Evolutionary conservation across 208 protist species (phyloP), one percentile per base, ranked within the genome.

Genomic region (Strigomonas culicis): DNA sequence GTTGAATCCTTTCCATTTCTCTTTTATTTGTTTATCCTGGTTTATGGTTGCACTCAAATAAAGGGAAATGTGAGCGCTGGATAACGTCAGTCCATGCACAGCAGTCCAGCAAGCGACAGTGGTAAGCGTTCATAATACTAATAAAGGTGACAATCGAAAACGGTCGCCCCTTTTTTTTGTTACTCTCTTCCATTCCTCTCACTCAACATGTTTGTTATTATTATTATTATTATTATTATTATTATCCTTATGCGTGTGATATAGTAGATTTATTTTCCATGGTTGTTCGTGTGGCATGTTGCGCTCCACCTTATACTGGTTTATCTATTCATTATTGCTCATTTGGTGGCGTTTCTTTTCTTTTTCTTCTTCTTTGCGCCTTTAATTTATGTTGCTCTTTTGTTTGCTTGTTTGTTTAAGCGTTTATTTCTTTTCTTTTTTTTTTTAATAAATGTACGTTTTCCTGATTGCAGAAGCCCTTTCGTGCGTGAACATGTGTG

Each of bases 321-420:
- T 41, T 13, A 41, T 41, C 36, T 6, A 17, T 41, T 59, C 31
- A 10, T 10, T 22, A 32, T 28, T 52, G 28, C 43, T 62, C 27
- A n/a, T 30, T 55, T 32, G 28, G 39, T 55, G n/a, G n/a, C 39
- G 49, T 28, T 62, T 55, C 59, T 70, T 63, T 57, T 3, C 10
- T 57, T 57, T 57, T 30, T 31, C 28, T 30, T 57, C 19, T 30
- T 57, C 24, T 57, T 30, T 30, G 11, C 51, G 24, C 17, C 11
- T 57, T 57, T 30, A 30, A 3, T 57, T 57, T 69, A 44, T 28
- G 17, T 4, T 36, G 17, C 19, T 25, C 51, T 22, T 51, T 52
- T 51, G 47, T 27, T n/a, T 27, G 47, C 32, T 51, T 63, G 8
- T 41, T 22, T 43, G 3, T 63, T 7, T 22, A 46, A 22, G 27